These are phyloP conservation scores for Suillus subaureus DNA, from an alignment of 768 basidiomycete species.

Conservation along the genomic window DNA sequence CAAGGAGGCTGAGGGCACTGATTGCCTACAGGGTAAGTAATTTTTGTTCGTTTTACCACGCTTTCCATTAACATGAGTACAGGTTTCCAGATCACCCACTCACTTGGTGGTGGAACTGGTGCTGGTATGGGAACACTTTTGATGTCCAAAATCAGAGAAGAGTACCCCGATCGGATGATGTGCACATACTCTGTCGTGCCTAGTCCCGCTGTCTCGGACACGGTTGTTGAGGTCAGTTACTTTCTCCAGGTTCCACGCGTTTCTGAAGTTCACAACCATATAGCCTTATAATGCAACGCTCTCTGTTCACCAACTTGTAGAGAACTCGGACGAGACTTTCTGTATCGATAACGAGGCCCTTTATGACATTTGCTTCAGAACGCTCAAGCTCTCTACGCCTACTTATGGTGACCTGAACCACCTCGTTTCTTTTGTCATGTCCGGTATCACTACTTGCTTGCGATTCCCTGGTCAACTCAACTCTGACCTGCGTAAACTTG, in stretches of 20 bases:
- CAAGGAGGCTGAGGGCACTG: slow-evolving; percentile 97
- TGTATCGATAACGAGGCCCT: slow-evolving; percentile 99
- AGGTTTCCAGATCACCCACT: slow-evolving; percentile 99
- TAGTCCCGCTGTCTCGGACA: slow-evolving; percentile 96
- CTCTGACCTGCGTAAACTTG: slow-evolving; percentile 96
- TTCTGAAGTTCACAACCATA: slow-evolving; percentile 5
- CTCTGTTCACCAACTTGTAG: slow-evolving; percentile 97
- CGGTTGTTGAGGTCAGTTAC: slow-evolving; percentile 83
- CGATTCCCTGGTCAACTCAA: slow-evolving; percentile 99
- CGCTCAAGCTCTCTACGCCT: slow-evolving; percentile 93
- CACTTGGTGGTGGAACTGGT: slow-evolving; percentile 98
- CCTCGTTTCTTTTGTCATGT: slow-evolving; percentile 97
- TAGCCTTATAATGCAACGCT: slow-evolving; percentile 99
- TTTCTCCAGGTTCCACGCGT: not conserved
- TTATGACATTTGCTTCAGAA: slow-evolving; percentile 99
- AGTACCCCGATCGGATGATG: slow-evolving; percentile 99
- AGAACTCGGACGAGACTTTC: slow-evolving; percentile 99
- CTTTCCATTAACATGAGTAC: slow-evolving; percentile 10
- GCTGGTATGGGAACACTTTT: slow-evolving; percentile 99
- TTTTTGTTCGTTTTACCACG: slow-evolving; percentile 7
- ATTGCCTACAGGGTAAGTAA: slow-evolving; percentile 91
- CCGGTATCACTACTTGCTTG: slow-evolving; percentile 96
- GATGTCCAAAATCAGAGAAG: slow-evolving; percentile 98
- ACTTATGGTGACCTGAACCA: slow-evolving; percentile 98
- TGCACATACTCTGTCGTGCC: slow-evolving; percentile 99